Evolutionary conservation across 345 rosid genomes (phyloP), one percentile per base, ranked within the genome.

Genomic region (Corchorus capsularis): DNA sequence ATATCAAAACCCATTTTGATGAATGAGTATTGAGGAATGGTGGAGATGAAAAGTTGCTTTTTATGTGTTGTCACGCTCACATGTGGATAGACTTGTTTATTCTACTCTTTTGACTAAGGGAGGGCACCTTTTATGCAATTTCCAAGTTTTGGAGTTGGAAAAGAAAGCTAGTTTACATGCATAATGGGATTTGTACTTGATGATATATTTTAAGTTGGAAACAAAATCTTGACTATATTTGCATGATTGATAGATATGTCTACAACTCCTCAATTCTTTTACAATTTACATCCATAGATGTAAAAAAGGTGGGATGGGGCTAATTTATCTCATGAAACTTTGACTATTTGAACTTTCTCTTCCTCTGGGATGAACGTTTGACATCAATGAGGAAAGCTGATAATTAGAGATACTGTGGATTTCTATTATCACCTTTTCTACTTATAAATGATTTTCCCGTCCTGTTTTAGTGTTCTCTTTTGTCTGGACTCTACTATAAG

Each of bases 311-410:
- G 59, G 59, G 59, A 69, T 32, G 60, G 27, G 73, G 59, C 27
- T 17, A 50, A 32, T 69, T 27, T 2, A 69, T 46, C 17, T 69
- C 73, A 69, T 69, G 73, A 5, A 69, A 52, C 60, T 69, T 69
- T 52, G 60, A 52, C 61, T 17, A 52, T 52, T 34, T 52, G 61
- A 39, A 52, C 14, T 35, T 69, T 41, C 32, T 69, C 34, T 50
- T 69, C 7, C 12, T 1, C 72, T 7, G 22, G 12, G 12, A 11
- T 32, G 69, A 5, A 64, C 45, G 37, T 66, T 66, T 45, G 35
- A 20, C 35, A 66, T 20, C 54, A 66, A 43, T 41, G 7, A 55
- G 27, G 49, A 63, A 39, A 63, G 35, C 43, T 39, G 43, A 39
- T 39, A 68, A 22, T 11, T 49, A 68, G 56, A 47, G 72, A 68